Base-by-base conservation (phyloP, 495 filamentous ascomycete species). In the Xanthoparmelia taractica region DNA sequence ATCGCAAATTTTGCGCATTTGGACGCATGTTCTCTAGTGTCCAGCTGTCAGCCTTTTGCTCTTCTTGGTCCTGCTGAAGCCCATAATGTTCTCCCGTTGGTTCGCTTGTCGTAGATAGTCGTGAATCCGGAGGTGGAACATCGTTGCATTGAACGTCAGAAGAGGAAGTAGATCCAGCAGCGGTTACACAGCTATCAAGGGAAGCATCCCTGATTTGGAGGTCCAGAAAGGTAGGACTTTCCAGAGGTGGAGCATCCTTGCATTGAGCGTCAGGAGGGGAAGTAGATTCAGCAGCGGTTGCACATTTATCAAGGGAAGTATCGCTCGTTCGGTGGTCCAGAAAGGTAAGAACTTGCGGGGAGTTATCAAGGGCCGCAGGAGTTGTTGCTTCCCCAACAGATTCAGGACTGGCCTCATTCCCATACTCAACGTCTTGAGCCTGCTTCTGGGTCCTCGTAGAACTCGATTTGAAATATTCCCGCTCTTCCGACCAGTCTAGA, bases 1-100 rank as follows among this genome's bases (percentile, higher is more conserved):
- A 63, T 27, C 61, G 61, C 61, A 63, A 43, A 25, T 59, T 63
- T 40, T 63, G 61, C 61, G 54, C 29, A 31, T 33, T 58, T 29
- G 56, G 55, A 23, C 61, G 61, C 23, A 65, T 57, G 18, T 61
- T 61, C 20, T 61, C 58, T 65, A n/a, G 27, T 33, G 31, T 34
- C 17, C 4, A 18, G 23, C 61, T 50, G 58, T 60, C 58, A 59
- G 63, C 58, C 48, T 57, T 20, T 15, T 37, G 47, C 27, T 61
- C 58, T 13, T 37, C 50, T 54, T 33, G 27, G 29, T 7, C 29
- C 50, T 12, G 25, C 6, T 52, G 48, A 52, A 54, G 8, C 6
- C 33, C 50, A 33, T 18, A 18, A 25, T 2, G 20, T 8, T n/a
- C 27, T 23, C 20, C 50, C 27, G 1, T 20, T 2, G 20, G 27